Base-by-base conservation (phyloP, 2,329 filamentous ascomycete genomes). In the Penicillium sp. region DNA sequence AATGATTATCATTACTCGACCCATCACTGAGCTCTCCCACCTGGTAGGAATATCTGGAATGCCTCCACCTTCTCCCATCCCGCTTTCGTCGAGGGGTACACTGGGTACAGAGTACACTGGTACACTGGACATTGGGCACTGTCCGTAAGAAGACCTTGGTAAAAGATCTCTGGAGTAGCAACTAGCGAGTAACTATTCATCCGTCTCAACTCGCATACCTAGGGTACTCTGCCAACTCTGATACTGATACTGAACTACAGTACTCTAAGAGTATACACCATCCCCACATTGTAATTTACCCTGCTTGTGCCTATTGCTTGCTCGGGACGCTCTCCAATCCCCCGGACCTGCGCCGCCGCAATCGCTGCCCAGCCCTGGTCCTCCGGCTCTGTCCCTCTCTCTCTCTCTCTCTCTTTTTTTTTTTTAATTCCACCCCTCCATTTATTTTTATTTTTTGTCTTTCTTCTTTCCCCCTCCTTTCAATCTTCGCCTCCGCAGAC, bases 221-320 rank as follows among this genome's bases (percentile, higher is more conserved):
- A n/a, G n/a, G n/a, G n/a, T n/a, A n/a, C n/a, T n/a, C n/a, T n/a
- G n/a, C n/a, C n/a, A n/a, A n/a, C n/a, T n/a, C n/a, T n/a, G n/a
- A n/a, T n/a, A n/a, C n/a, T n/a, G n/a, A n/a, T n/a, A n/a, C n/a
- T n/a, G n/a, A n/a, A n/a, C n/a, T n/a, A n/a, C n/a, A n/a, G n/a
- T n/a, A n/a, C n/a, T n/a, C n/a, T n/a, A n/a, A n/a, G n/a, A n/a
- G n/a, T n/a, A n/a, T n/a, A n/a, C n/a, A n/a, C n/a, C n/a, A n/a
- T 54, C 59, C 55, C 59, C 55, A 59, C 60, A 57, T 44, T 43
- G 59, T 62, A 62, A 50, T 61, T 58, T 60, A 60, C 56, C 56
- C 61, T 55, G 53, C 55, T 58, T 12, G n/a, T n/a, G n/a, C n/a
- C n/a, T n/a, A n/a, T n/a, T 42, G 24, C 26, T 37, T 36, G 30